These are phyloP conservation scores for Alnus glutinosa DNA, from an alignment of 306 rosid species.

Conservation along the genomic window DNA sequence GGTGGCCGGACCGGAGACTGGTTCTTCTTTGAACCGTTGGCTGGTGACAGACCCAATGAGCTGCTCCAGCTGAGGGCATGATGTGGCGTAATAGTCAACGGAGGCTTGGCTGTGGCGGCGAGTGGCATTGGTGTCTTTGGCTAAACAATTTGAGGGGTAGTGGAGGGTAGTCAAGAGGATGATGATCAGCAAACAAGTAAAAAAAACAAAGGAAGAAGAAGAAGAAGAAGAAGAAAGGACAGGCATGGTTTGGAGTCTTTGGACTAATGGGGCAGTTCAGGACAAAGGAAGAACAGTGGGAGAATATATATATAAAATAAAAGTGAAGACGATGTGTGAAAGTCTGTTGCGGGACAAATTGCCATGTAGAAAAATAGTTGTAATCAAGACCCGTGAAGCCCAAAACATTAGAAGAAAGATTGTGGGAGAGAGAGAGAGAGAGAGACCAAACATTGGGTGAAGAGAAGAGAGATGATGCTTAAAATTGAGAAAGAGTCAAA, in stretches of 20 bases:
- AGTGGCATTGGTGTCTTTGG: constrained; percentile 23
- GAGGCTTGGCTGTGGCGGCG: constrained; percentile 50
- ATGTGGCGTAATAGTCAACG: constrained; percentile 61
- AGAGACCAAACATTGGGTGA: not conserved
- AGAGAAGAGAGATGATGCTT: constrained; percentile 20
- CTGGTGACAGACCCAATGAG: constrained; percentile 66
- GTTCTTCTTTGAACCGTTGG: constrained; percentile 79
- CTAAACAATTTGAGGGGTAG: constrained; percentile 31
- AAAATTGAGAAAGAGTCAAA: constrained; percentile 11
- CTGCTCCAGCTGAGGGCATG: constrained; percentile 78
- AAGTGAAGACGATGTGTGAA: constrained; percentile 31
- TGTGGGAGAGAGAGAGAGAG: not conserved
- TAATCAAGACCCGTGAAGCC: constrained; percentile 78
- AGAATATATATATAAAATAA: constrained; percentile 19
- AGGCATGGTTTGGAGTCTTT: constrained; percentile 49
- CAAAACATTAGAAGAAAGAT: not conserved
- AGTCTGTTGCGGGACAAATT: constrained; percentile 31
- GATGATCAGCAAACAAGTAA: constrained; percentile 39
- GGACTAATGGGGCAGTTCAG: constrained; percentile 36
- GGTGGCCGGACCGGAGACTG: constrained; percentile 87
- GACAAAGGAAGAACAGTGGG: constrained; percentile 41
- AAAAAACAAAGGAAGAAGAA: constrained; percentile 30
- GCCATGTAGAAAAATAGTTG: constrained; percentile 32
- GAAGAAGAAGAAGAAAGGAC: constrained; percentile 35
- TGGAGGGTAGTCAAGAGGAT: constrained; percentile 26